Evolutionary conservation across 2,329 filamentous ascomycete species (phyloP).

Genomic region (Cordyceps fumosorosea): DNA sequence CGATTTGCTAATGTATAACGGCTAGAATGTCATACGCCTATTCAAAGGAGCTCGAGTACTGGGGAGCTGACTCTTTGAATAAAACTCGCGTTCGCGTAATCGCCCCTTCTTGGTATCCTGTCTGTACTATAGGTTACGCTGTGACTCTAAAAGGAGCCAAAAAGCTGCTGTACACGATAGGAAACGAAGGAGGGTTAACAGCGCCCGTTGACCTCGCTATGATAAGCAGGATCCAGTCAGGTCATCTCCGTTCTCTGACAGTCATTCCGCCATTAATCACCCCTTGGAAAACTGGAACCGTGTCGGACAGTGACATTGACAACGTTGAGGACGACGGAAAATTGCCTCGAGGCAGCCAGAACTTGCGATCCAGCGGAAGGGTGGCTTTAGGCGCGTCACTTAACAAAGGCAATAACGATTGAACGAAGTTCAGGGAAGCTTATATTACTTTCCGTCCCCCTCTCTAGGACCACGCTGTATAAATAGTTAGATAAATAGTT

Average conservation of each 20-base stretch:
- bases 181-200: background rate
- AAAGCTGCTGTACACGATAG: background rate
- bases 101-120: background rate
- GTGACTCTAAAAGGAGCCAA: background rate
- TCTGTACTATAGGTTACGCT: background rate
- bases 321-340: background rate
- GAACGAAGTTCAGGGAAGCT: background rate
- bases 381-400: background rate
- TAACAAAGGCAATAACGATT: background rate
- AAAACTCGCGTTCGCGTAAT: background rate
- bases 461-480: background rate
- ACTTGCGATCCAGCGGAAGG: background rate
- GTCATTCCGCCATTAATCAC: background rate
- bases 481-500: background rate
- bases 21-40: background rate
- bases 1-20: background rate
- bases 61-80: background rate
- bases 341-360: background rate
- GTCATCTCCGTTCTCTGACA: background rate
- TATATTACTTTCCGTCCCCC: background rate
- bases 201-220: background rate
- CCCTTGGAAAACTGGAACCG: background rate
- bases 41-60: background rate
- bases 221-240: background rate
- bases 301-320: background rate